Evolutionary conservation across 1,139 yeast genomes (phyloP).

Genomic region (Saccharomycopsis crataegensis): DNA sequence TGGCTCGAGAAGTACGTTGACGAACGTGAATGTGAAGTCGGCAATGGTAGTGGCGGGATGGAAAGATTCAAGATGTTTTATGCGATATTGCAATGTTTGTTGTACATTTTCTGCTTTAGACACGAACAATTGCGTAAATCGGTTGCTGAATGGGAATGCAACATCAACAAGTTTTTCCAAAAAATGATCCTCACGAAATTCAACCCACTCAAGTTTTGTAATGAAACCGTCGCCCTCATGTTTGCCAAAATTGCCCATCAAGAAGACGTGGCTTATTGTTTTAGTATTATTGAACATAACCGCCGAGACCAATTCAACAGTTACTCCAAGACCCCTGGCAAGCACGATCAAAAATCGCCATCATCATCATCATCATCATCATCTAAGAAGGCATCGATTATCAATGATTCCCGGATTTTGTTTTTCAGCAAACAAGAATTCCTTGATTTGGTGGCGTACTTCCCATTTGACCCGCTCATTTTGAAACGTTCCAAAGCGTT

Average conservation of each 20-base stretch:
- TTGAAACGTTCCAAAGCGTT: slow-evolving; percentile 54
- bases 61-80: slow-evolving; percentile 72
- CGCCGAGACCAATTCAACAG: slow-evolving; percentile 47
- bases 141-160: slow-evolving; percentile 62
- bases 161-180: slow-evolving; percentile 78
- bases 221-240: slow-evolving; percentile 86
- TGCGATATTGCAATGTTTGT: slow-evolving; percentile 86
- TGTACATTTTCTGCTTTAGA: slow-evolving; percentile 46
- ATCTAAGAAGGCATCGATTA: background rate
- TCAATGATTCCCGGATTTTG: slow-evolving; percentile 10
- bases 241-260: slow-evolving; percentile 91
- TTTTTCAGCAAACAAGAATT: slow-evolving; percentile 55
- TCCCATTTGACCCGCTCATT: slow-evolving; percentile 91
- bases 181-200: slow-evolving; percentile 79
- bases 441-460: slow-evolving; percentile 82
- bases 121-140: slow-evolving; percentile 20
- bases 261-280: slow-evolving; percentile 87
- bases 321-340: background rate
- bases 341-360: background rate
- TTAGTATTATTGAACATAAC: slow-evolving; percentile 86
- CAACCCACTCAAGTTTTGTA: slow-evolving; percentile 90
- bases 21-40: slow-evolving; percentile 18
- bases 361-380: background rate
- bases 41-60: slow-evolving; percentile 18
- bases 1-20: slow-evolving; percentile 20